Conservation (phyloP, 2,329 filamentous ascomycete species). For the Botrytis byssoidea region DNA sequence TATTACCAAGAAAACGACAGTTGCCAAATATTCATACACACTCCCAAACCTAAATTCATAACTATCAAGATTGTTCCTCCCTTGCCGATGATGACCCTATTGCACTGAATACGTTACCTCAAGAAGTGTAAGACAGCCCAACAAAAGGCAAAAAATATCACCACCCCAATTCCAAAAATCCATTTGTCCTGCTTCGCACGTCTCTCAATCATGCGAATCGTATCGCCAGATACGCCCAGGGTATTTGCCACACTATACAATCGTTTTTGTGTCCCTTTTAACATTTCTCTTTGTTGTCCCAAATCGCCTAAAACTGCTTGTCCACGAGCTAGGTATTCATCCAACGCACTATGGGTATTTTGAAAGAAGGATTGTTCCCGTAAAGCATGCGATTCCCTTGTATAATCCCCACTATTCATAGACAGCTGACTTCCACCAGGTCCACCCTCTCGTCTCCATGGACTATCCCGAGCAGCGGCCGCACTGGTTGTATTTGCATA, state of each 20-base stretch:
- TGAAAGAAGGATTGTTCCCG: slow-evolving; percentile 86
- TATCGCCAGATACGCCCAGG: slow-evolving; percentile 88
- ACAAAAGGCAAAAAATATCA: slow-evolving; percentile 87
- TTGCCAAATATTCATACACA: background rate
- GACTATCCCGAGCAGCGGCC: slow-evolving; percentile 26
- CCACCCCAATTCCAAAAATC: slow-evolving; percentile 88
- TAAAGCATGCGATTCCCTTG: slow-evolving; percentile 77
- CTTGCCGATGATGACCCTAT: background rate
- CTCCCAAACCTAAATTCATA: background rate
- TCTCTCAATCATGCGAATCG: slow-evolving; percentile 93
- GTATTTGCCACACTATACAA: slow-evolving; percentile 94
- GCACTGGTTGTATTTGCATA: slow-evolving; percentile 62
- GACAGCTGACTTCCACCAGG: slow-evolving; percentile 35
- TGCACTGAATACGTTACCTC: slow-evolving; percentile 47
- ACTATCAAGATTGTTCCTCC: background rate
- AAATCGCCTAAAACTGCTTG: slow-evolving; percentile 87
- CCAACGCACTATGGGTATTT: slow-evolving; percentile 78
- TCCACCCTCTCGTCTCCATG: slow-evolving; percentile 35
- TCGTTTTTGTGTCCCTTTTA: slow-evolving; percentile 89
- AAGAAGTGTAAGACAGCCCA: slow-evolving; percentile 87
- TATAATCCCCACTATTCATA: slow-evolving; percentile 60
- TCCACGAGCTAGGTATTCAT: slow-evolving; percentile 90
- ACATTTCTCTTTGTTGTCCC: slow-evolving; percentile 84
- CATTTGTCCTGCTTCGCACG: slow-evolving; percentile 94
- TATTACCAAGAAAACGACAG: background rate